Evolutionary conservation across 345 rosid genomes (phyloP).

Genomic region (Corchorus olitorius): DNA sequence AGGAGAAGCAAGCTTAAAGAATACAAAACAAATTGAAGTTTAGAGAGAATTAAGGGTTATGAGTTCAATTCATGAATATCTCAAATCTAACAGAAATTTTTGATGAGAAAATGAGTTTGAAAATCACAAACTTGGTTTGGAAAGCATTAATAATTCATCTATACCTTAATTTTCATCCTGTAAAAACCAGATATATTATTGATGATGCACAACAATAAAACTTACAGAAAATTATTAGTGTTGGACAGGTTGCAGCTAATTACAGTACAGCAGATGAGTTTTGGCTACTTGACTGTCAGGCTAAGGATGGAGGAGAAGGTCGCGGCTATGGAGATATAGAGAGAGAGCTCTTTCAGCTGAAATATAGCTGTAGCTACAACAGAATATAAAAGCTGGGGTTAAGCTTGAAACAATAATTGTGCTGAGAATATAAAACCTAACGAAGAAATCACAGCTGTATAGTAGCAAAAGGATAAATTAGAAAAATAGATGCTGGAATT

Average conservation of each 20-base stretch:
- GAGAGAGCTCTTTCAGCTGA: conserved; percentile 12
- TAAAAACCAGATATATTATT: not conserved
- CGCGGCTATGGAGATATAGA: not conserved
- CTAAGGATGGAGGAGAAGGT: conserved; percentile 23
- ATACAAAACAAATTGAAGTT: not conserved
- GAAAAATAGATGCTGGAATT: conserved; percentile 38
- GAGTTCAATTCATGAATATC: not conserved
- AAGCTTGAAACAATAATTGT: conserved; percentile 16
- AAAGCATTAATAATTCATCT: not conserved
- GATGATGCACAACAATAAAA: not conserved
- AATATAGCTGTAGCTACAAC: not conserved
- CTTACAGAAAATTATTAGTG: conserved; percentile 33
- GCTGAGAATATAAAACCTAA: conserved; percentile 15
- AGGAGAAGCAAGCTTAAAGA: not conserved
- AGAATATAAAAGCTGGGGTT: not conserved
- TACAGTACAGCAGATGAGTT: conserved; percentile 4
- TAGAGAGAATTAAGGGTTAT: not conserved
- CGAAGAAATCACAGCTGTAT: conserved; percentile 14
- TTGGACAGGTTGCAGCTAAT: conserved; percentile 9
- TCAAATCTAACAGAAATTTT: not conserved
- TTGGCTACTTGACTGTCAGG: conserved; percentile 15
- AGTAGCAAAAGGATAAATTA: no score
- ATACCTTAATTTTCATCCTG: not conserved
- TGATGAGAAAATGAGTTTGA: not conserved
- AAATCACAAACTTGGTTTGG: not conserved